Conservation (phyloP, 257 asterid species). For the Paraleonurus japonicus region DNA sequence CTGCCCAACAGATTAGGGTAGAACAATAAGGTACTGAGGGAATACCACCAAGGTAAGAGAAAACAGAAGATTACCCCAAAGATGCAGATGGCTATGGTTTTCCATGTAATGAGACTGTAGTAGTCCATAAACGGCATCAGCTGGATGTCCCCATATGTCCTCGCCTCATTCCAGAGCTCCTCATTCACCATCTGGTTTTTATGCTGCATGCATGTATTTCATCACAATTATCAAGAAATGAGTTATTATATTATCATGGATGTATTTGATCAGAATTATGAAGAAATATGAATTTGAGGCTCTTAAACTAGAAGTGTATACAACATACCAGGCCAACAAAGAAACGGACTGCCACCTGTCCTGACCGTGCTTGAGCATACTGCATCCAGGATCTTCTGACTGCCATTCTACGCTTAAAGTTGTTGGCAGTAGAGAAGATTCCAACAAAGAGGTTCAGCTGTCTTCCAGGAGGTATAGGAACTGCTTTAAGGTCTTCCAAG, state of each 20-base stretch:
- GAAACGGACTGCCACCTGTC: slow-evolving; percentile 90
- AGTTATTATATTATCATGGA: neutral
- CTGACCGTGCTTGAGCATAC: slow-evolving; percentile 77
- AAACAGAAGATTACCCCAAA: slow-evolving; percentile 74
- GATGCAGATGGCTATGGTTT: slow-evolving; percentile 82
- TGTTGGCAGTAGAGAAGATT: slow-evolving; percentile 92
- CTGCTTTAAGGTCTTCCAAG: slow-evolving; percentile 75
- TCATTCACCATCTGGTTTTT: slow-evolving; percentile 95
- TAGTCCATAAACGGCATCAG: slow-evolving; percentile 96
- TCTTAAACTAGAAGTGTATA: neutral
- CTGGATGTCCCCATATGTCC: slow-evolving; percentile 82
- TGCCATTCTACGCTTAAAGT: slow-evolving; percentile 97
- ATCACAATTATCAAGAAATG: neutral
- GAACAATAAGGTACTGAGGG: slow-evolving; percentile 37
- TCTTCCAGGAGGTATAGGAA: slow-evolving; percentile 49
- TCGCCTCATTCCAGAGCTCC: slow-evolving; percentile 96
- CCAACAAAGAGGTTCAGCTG: slow-evolving; percentile 77
- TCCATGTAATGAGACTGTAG: slow-evolving; percentile 91
- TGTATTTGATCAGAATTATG: neutral
- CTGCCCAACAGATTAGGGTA: slow-evolving; percentile 59
- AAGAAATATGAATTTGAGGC: too few relatives aligned
- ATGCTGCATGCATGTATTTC: slow-evolving; percentile 55
- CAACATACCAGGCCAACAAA: slow-evolving; percentile 92
- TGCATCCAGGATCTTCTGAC: slow-evolving; percentile 99
- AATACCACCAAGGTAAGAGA: slow-evolving; percentile 31